A percentile compares a stretch with the other conserved stretches of the same genome.
Evolutionary conservation across 108 stramenopile species (phyloP).

Genomic region (Cyclostephanos tholiformis): DNA sequence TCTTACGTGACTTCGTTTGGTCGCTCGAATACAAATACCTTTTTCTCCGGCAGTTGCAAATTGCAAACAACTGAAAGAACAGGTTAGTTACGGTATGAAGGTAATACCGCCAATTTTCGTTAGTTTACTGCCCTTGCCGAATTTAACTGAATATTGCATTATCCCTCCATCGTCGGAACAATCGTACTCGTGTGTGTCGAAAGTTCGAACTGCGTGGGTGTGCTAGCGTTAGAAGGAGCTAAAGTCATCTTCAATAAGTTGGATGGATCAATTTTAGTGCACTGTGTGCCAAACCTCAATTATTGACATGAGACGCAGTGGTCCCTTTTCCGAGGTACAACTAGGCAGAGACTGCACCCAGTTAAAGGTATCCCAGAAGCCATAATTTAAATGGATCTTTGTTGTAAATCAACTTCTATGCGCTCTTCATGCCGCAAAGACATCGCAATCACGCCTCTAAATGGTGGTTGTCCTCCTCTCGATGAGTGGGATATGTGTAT

Average conservation of each 20-base stretch:
- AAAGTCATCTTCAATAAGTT: neutral
- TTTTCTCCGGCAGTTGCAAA: slow-evolving; percentile 63
- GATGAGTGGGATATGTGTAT: slow-evolving; percentile 84
- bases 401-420: no score
- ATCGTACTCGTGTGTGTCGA: neutral
- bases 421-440: no score
- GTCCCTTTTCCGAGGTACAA: no score
- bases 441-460: slow-evolving; percentile 2
- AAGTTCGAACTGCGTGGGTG: slow-evolving; percentile 65
- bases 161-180: neutral
- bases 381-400: no score
- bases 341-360: no score
- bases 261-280: no score
- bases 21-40: no score
- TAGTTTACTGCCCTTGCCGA: neutral
- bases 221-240: slow-evolving; percentile 31
- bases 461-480: slow-evolving; percentile 67
- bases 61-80: slow-evolving; percentile 57
- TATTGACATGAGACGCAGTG: no score
- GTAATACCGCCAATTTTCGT: neutral
- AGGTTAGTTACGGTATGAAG: neutral
- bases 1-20: no score
- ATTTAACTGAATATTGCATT: neutral
- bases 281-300: no score
- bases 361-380: no score